phyloP scores from a whole-genome alignment of 257 asterid genomes.

The Cordia subcordata region DNA sequence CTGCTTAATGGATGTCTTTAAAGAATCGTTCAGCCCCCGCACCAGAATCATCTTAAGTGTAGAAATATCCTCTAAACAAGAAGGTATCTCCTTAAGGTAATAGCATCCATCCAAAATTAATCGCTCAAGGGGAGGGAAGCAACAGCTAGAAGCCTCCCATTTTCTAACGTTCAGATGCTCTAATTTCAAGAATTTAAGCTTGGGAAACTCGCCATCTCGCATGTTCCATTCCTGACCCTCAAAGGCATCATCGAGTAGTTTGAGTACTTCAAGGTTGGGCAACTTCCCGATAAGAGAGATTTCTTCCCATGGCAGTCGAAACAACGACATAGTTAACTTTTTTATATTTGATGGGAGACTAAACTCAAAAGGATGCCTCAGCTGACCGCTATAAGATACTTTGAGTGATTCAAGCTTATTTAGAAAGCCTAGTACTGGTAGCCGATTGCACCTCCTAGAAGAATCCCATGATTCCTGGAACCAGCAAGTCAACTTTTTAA shows the following conservation, averaged over 20 bases:
- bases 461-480: background rate
- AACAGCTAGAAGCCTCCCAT: background rate
- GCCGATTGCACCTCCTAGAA: background rate
- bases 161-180: background rate
- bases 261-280: slow-evolving; percentile 1
- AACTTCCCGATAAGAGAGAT: slow-evolving; percentile 3
- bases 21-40: background rate
- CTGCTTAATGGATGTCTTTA: background rate
- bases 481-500: accelerated
- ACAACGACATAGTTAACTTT: background rate
- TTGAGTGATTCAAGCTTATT: accelerated
- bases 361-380: background rate
- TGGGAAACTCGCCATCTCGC: background rate
- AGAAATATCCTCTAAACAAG: background rate
- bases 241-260: background rate
- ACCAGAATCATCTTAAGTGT: slow-evolving; percentile 3
- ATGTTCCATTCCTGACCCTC: background rate
- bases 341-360: background rate
- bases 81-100: background rate
- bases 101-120: background rate
- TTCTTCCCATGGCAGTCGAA: slow-evolving; percentile 7
- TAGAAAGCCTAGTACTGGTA: slow-evolving; percentile 1
- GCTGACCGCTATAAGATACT: background rate
- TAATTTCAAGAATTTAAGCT: slow-evolving; percentile 2
- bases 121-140: background rate